phyloP scores from a whole-genome alignment of 2,329 filamentous ascomycete genomes.

The Botrytis porri region DNA sequence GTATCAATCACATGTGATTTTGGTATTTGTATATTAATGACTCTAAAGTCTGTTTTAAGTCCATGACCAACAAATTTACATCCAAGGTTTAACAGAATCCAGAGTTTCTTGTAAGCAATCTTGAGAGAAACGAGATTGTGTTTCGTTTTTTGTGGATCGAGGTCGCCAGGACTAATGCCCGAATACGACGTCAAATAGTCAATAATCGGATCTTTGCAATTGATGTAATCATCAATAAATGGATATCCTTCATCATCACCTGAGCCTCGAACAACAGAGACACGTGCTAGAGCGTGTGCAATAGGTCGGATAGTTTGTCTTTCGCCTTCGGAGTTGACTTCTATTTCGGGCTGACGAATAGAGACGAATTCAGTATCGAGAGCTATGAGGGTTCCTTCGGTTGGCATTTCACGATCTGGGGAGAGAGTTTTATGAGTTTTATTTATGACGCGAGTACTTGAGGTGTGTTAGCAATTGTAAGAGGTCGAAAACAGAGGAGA shows the following conservation, averaged over 20 bases:
- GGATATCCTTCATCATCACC: conserved; percentile 77
- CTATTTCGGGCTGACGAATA: conserved; percentile 87
- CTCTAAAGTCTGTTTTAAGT: conserved; percentile 91
- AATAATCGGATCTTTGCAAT: conserved; percentile 83
- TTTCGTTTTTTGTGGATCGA: conserved; percentile 72
- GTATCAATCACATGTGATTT: conserved; percentile 91
- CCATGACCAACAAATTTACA: conserved; percentile 94
- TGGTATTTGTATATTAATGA: conserved; percentile 96
- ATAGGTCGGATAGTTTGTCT: conserved; percentile 89
- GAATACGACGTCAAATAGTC: conserved; percentile 96
- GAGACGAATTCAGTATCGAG: conserved; percentile 97
- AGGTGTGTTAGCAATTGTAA: neutral
- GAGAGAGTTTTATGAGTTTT: conserved; percentile 61
- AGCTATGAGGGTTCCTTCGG: conserved; percentile 72
- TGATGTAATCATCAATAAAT: conserved; percentile 97
- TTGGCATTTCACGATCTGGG: conserved; percentile 60
- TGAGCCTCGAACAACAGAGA: conserved; percentile 80
- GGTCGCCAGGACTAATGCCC: conserved; percentile 80
- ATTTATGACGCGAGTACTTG: conserved; percentile 29
- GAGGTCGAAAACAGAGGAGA: neutral
- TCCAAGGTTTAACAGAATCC: conserved; percentile 91
- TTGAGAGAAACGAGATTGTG: conserved; percentile 88
- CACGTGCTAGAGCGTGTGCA: conserved; percentile 86
- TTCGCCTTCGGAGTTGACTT: conserved; percentile 91
- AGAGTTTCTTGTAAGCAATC: conserved; percentile 94